Evolutionary conservation across 1,284 basidiomycete species (phyloP).

Genomic region (Cutaneotrichosporon arboriforme): DNA sequence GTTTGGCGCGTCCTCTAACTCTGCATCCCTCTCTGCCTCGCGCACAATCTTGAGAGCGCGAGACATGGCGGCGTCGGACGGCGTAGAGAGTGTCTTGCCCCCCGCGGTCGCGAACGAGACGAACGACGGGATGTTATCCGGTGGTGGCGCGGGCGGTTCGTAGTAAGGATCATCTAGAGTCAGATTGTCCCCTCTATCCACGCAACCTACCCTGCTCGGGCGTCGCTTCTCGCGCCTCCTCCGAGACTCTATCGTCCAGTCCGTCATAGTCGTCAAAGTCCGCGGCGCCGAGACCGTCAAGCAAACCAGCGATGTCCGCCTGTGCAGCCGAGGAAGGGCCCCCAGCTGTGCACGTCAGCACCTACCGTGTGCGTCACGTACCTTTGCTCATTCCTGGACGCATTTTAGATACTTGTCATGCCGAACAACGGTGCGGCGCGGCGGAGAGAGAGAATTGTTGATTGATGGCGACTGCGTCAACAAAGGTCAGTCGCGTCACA

Average conservation of each 20-base stretch:
- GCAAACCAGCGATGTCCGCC: constrained; percentile 27
- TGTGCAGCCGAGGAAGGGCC: not conserved
- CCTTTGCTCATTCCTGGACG: not conserved
- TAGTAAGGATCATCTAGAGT: constrained; percentile 3
- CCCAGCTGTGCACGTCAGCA: not conserved
- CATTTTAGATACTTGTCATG: not conserved
- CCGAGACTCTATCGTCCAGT: not conserved
- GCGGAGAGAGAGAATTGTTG: not conserved
- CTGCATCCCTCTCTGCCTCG: constrained; percentile 15
- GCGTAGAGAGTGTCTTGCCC: constrained; percentile 24
- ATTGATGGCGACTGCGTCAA: not conserved
- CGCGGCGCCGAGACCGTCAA: constrained; percentile 31
- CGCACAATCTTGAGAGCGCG: constrained; percentile 25
- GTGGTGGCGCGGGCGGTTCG: constrained; percentile 6
- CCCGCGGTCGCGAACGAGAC: constrained; percentile 32
- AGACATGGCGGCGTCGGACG: constrained; percentile 26
- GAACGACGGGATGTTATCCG: constrained; percentile 13
- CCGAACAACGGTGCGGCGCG: not conserved
- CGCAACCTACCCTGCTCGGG: not conserved
- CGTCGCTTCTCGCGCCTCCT: not conserved
- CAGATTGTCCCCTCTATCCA: not conserved
- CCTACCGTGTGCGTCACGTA: not conserved
- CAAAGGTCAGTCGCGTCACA: constrained; percentile 10
- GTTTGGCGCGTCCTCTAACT: constrained; percentile 13
- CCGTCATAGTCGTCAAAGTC: constrained; percentile 32